phyloP scores from a whole-genome alignment of 495 filamentous ascomycete species.

The Xylaria acuta region DNA sequence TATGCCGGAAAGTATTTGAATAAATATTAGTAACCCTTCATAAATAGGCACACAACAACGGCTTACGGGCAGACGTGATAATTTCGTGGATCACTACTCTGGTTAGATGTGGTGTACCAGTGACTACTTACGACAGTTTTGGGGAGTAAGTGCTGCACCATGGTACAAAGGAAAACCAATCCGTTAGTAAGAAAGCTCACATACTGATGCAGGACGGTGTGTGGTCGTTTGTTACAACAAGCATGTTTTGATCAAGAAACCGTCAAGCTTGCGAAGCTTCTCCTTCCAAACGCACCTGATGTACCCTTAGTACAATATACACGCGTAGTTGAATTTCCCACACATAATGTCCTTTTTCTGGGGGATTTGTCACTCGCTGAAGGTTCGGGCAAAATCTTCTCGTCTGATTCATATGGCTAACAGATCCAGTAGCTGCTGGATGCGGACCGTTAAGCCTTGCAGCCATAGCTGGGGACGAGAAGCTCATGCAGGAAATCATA shows the following conservation, averaged over 20 bases:
- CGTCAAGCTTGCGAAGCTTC: background rate
- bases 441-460: conserved; percentile 6
- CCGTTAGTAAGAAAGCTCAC: background rate
- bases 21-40: background rate
- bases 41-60: background rate
- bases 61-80: too few species aligned
- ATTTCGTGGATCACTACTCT: background rate
- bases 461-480: conserved; percentile 3
- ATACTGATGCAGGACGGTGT: background rate
- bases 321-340: too few species aligned
- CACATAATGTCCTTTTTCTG: background rate
- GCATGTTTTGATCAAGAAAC: too few species aligned
- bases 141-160: background rate
- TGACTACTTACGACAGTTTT: background rate
- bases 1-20: background rate
- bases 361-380: background rate
- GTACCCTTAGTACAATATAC: background rate
- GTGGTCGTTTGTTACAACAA: background rate
- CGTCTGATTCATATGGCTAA: background rate
- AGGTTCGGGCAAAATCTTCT: background rate
- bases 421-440: background rate
- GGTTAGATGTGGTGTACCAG: background rate
- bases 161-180: background rate
- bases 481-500: background rate
- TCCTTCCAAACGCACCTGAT: background rate